These are phyloP conservation scores for Thielaviopsis ethacetica DNA, from an alignment of 2,329 filamentous ascomycete species.

Conservation along the genomic window DNA sequence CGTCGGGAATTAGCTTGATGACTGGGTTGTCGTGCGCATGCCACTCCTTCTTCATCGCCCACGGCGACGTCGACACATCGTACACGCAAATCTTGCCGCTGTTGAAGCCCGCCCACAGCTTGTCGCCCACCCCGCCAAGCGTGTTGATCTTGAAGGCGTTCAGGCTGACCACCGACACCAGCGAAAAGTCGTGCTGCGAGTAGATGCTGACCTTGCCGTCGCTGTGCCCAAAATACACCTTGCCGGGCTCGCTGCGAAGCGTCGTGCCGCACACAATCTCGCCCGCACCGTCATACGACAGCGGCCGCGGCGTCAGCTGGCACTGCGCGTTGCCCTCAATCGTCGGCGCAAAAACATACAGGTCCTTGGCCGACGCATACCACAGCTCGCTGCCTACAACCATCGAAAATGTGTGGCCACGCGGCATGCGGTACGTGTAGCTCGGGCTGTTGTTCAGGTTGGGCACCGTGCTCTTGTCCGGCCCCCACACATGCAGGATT, in stretches of 20 bases:
- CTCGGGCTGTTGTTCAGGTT: constrained; percentile 55
- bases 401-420: constrained; percentile 75
- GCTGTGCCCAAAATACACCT: constrained; percentile 77
- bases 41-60: constrained; percentile 90
- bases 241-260: constrained; percentile 56
- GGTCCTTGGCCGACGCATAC: constrained; percentile 74
- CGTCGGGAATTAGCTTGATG: constrained; percentile 59
- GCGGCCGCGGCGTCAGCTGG: constrained; percentile 54
- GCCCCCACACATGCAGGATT: constrained; percentile 71
- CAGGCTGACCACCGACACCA: constrained; percentile 65
- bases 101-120: constrained; percentile 88
- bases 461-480: constrained; percentile 54
- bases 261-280: constrained; percentile 76
- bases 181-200: constrained; percentile 58
- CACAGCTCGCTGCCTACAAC: constrained; percentile 73
- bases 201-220: constrained; percentile 96
- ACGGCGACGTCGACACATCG: constrained; percentile 66
- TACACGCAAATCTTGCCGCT: constrained; percentile 90
- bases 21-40: constrained; percentile 75
- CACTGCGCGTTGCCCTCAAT: constrained; percentile 52
- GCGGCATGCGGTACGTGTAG: constrained; percentile 61
- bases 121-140: constrained; percentile 60
- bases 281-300: constrained; percentile 57
- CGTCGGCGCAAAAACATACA: constrained; percentile 68
- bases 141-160: constrained; percentile 93